Base-by-base conservation (phyloP, 2,329 filamentous ascomycete species). In the Xenoacremonium recifei region DNA sequence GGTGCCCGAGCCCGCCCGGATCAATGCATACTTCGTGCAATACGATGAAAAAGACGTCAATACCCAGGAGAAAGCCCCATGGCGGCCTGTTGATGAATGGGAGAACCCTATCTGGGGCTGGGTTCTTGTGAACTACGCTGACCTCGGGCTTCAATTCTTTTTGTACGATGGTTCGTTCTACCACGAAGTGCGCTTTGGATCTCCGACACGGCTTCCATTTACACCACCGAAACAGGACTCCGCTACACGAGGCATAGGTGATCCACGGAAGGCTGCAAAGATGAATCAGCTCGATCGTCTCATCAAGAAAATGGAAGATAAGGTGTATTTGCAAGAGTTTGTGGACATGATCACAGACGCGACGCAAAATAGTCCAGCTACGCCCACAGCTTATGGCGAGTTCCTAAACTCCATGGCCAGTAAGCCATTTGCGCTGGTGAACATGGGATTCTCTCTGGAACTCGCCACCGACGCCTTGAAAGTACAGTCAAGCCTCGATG, bases 71-170 rank as follows among this genome's bases (percentile, higher is more conserved):
- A 25, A 31, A 15, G 9, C 47, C 16, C 30, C 16, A 0, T 56
- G 50, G 52, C 47, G 50, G 2, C 40, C 21, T 2, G 47, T 39
- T 0, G 46, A 48, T 0, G 65, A 70, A 20, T 70, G 62, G 62
- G 67, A 71, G 18, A 60, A 59, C 6, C 68, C 68, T 2, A 64
- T 71, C 17, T 71, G 63, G 62, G 67, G 66, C 20, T 71, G 68
- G 68, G 31, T 72, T 4, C 51, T 72, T 2, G 48, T 60, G 27
- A 73, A 74, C 53, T 72, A 66, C 36, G 59, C 57, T 21, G 60
- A 73, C 47, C 51, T 55, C 5, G 68, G 62, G 2, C 47, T 73
- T 3, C 70, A 73, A 51, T n/a, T 74, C 3, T 73, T 72, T 51
- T 43, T 62, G 0, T 45, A 48, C 0, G 64, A 69, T 21, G 70